phyloP scores from a whole-genome alignment of 257 asterid species.

The Fraxinus anomala region DNA sequence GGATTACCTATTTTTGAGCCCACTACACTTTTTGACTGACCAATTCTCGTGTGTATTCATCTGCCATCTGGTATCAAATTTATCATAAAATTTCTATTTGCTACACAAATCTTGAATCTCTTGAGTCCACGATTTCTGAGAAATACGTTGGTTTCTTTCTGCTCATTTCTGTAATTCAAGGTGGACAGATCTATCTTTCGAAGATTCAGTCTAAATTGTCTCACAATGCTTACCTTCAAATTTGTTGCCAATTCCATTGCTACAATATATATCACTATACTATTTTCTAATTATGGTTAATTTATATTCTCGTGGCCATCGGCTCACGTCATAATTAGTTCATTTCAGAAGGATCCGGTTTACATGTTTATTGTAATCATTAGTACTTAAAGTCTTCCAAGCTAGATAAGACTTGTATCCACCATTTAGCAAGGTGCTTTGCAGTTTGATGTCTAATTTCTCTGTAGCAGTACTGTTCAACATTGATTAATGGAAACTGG shows the following conservation, averaged over 20 bases:
- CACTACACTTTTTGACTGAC: neutral
- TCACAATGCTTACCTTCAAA: neutral
- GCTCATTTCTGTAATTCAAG: neutral
- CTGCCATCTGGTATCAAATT: neutral
- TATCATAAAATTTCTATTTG: neutral
- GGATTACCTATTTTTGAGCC: neutral
- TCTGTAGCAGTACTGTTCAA: neutral
- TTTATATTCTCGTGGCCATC: neutral
- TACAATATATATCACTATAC: neutral
- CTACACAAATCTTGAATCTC: neutral
- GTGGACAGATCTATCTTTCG: neutral
- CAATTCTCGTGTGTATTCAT: neutral
- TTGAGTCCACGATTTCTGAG: neutral
- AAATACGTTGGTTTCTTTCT: neutral
- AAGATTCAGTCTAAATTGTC: neutral
- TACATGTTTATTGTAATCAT: neutral
- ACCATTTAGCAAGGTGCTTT: neutral
- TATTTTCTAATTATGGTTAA: neutral
- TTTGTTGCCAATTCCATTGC: neutral
- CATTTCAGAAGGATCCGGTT: neutral
- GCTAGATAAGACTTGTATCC: too few species aligned
- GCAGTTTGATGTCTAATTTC: neutral
- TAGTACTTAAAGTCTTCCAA: neutral
- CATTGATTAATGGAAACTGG: neutral
- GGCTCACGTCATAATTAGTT: neutral